Conservation (phyloP, 2,329 filamentous ascomycete species). For the Gaeumannomyces tritici region DNA sequence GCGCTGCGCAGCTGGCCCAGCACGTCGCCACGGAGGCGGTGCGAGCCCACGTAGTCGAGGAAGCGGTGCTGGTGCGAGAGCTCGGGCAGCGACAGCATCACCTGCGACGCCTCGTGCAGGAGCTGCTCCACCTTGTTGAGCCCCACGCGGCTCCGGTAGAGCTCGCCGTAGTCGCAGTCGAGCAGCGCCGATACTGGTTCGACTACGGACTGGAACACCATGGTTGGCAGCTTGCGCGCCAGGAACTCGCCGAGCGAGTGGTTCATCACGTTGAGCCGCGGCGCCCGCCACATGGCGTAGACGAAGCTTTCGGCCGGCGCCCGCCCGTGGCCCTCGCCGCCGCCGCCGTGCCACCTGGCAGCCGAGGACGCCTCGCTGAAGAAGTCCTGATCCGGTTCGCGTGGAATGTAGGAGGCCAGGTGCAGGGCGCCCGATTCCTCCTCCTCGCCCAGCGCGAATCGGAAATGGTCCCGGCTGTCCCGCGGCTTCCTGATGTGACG, state of each 20-base stretch:
- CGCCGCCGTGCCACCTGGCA: slow-evolving; percentile 10
- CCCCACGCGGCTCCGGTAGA: slow-evolving; percentile 58
- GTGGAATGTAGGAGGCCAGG: slow-evolving; percentile 17
- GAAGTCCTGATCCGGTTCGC: slow-evolving; percentile 3
- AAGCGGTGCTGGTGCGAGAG: slow-evolving; percentile 51
- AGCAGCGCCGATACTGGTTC: slow-evolving; percentile 76
- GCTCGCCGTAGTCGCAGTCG: slow-evolving; percentile 62
- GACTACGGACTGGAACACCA: slow-evolving; percentile 67
- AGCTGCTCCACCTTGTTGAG: slow-evolving; percentile 60
- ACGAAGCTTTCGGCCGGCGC: slow-evolving; percentile 10
- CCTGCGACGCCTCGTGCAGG: slow-evolving; percentile 61
- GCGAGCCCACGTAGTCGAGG: slow-evolving; percentile 43
- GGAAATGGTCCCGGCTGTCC: background rate
- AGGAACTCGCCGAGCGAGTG: slow-evolving; percentile 54
- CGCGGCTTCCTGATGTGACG: slow-evolving; percentile 24
- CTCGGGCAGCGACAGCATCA: slow-evolving; percentile 70
- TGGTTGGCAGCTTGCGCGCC: slow-evolving; percentile 65
- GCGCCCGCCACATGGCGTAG: slow-evolving; percentile 32
- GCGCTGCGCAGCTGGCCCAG: slow-evolving; percentile 33
- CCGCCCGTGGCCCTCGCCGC: too few species aligned
- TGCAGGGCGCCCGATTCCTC: slow-evolving; percentile 20
- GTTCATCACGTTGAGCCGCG: slow-evolving; percentile 50
- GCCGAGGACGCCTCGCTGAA: background rate
- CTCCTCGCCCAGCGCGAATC: slow-evolving; percentile 17
- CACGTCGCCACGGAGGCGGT: slow-evolving; percentile 52